Evolutionary conservation across 495 filamentous ascomycete genomes (phyloP).

Genomic region (Annulohypoxylon nitens): DNA sequence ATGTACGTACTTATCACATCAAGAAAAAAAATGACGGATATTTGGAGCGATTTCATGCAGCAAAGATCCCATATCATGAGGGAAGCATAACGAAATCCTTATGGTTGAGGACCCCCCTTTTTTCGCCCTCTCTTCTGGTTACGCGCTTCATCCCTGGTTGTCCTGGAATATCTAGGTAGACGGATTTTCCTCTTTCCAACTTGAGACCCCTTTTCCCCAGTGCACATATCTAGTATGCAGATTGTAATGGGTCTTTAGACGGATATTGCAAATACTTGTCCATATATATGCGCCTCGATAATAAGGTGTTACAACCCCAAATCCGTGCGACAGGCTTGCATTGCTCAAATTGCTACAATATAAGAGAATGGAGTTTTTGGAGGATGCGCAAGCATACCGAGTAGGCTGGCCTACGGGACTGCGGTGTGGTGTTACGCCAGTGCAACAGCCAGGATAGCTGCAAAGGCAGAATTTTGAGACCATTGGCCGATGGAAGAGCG

Average conservation of each 20-base stretch:
- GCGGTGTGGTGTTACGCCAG: slow-evolving; percentile 45
- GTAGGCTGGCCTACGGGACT: slow-evolving; percentile 45
- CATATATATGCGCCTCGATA: slow-evolving; percentile 44
- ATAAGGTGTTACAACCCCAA: slow-evolving; percentile 39
- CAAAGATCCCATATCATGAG: slow-evolving; percentile 15
- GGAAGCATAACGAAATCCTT: slow-evolving; percentile 13
- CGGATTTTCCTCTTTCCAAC: background rate
- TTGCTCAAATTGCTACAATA: slow-evolving; percentile 38
- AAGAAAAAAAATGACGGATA: slow-evolving; percentile 12
- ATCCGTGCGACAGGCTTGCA: slow-evolving; percentile 38
- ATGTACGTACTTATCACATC: slow-evolving; percentile 10
- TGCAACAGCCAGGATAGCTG: slow-evolving; percentile 42
- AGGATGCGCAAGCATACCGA: slow-evolving; percentile 37
- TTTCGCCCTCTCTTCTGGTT: background rate
- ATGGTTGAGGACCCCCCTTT: background rate
- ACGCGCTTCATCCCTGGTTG: background rate
- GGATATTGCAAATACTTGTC: slow-evolving; percentile 33
- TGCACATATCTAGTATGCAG: background rate
- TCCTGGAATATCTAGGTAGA: no score
- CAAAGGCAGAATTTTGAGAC: slow-evolving; percentile 26
- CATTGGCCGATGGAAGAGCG: slow-evolving; percentile 38
- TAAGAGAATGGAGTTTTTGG: slow-evolving; percentile 27
- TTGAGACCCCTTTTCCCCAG: background rate
- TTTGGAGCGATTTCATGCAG: slow-evolving; percentile 30
- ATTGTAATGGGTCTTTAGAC: slow-evolving; percentile 11